Evolutionary conservation across 768 basidiomycete species (phyloP), one percentile per base, ranked within the genome.

Genomic region (Tulasnella sp.): DNA sequence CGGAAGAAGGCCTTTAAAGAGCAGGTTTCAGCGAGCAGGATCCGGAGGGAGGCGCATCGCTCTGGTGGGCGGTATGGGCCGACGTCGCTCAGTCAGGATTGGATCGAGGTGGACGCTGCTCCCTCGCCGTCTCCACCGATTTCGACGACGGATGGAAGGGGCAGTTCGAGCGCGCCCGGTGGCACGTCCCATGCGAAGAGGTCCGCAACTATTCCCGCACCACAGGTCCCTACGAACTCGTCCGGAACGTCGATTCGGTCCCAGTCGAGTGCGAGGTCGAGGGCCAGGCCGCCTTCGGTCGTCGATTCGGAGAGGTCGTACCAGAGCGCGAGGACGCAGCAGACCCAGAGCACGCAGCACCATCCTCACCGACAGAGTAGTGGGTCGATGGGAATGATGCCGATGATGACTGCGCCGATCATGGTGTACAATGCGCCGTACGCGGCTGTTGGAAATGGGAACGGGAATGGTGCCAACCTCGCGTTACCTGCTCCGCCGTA

Each of bases 1-100:
- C 87, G 87, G 79, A 86, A 85, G 80, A 83, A 84, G 64, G 78
- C 83, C 74, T 91, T 87, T 80, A 83, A 85, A 17, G 90, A 91
- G 70, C 88, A 90, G 81, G 85, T 93, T 22, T 84, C 84, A 45
- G 90, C 90, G 38, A 83, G 91, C 3, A 86, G 92, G 78, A 77
- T 84, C 54, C 84, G 92, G 79, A 87, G 90, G 78, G 91, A 93
- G 80, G 83, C 85, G 3, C 83, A 85, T 74, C 87, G 89, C 80
- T 85, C 84, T 40, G 89, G 89, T 40, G 72, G 72, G 31, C 29
- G 72, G 68, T 58, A 58, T n/a, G 54, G 54, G 6, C 34, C 68
- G 25, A n/a, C 68, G 0, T 37, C 68, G 34, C 22, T 69, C 29
- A 69, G 68, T 34, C 36, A 69, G 15, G 68, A 69, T 37, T 69